phyloP scores from a whole-genome alignment of 306 rosid genomes.

The Glycine soja region DNA sequence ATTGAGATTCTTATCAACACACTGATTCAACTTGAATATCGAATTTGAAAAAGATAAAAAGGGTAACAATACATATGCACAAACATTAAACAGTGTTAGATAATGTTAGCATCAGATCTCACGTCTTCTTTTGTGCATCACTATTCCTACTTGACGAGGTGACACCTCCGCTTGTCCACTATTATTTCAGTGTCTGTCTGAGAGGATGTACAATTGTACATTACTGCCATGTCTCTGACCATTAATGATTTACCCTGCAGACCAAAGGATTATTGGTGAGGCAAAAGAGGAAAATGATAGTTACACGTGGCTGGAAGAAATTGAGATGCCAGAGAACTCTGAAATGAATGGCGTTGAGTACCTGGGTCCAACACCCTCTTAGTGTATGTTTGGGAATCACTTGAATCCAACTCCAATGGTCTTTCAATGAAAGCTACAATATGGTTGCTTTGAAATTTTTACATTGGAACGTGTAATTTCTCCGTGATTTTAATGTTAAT shows the following conservation, averaged over 20 bases:
- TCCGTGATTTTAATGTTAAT: too few relatives aligned
- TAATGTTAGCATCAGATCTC: background rate
- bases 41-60: background rate
- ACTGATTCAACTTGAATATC: background rate
- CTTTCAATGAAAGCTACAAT: too few relatives aligned
- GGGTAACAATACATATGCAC: background rate
- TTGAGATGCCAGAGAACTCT: constrained; percentile 71
- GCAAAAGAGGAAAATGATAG: constrained; percentile 47
- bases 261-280: constrained; percentile 41
- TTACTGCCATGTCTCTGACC: constrained; percentile 11
- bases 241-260: constrained; percentile 48
- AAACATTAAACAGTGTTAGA: background rate
- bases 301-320: constrained; percentile 79
- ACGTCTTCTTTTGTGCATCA: background rate
- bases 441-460: too few relatives aligned
- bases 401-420: too few relatives aligned
- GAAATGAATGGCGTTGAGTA: constrained; percentile 74
- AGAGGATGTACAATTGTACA: background rate
- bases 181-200: background rate
- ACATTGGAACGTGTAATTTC: too few relatives aligned
- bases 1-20: background rate
- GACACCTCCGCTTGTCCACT: background rate
- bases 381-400: too few relatives aligned
- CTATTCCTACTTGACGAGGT: background rate
- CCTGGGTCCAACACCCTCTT: constrained; percentile 60